Evolutionary conservation across 495 filamentous ascomycete species (phyloP).

Genomic region (Penicillium canescens): DNA sequence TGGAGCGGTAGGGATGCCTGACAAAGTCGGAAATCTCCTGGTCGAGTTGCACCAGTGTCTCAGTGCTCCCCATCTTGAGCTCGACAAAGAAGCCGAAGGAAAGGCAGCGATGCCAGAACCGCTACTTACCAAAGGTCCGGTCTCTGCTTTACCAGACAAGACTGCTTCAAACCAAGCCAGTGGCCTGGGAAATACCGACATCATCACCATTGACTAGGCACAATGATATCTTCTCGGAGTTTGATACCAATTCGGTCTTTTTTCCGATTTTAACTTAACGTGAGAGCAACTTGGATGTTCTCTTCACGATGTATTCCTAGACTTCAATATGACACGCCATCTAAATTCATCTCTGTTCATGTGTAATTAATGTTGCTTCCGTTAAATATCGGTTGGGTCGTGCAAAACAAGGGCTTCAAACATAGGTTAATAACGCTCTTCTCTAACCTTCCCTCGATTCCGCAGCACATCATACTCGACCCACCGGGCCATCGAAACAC

Average conservation of each 20-base stretch:
- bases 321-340: conserved; percentile 18
- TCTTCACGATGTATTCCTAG: conserved; percentile 30
- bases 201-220: conserved; percentile 44
- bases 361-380: background rate
- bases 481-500: conserved; percentile 70
- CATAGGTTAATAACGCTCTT: conserved; percentile 34
- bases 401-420: background rate
- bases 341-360: conserved; percentile 7
- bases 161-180: conserved; percentile 12
- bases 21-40: conserved; percentile 45
- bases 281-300: background rate
- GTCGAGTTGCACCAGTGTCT: conserved; percentile 35
- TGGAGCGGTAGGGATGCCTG: conserved; percentile 39
- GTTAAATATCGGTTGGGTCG: background rate
- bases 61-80: conserved; percentile 14
- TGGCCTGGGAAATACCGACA: conserved; percentile 20
- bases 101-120: background rate
- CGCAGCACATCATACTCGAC: conserved; percentile 76
- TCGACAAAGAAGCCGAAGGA: conserved; percentile 1
- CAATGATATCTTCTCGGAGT: conserved; percentile 1
- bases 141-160: conserved; percentile 3
- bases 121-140: background rate
- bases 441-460: conserved; percentile 54
- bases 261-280: conserved; percentile 6
- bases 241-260: background rate